Conservation (phyloP, 1,284 basidiomycete species). For the Rhizoctonia solani region DNA sequence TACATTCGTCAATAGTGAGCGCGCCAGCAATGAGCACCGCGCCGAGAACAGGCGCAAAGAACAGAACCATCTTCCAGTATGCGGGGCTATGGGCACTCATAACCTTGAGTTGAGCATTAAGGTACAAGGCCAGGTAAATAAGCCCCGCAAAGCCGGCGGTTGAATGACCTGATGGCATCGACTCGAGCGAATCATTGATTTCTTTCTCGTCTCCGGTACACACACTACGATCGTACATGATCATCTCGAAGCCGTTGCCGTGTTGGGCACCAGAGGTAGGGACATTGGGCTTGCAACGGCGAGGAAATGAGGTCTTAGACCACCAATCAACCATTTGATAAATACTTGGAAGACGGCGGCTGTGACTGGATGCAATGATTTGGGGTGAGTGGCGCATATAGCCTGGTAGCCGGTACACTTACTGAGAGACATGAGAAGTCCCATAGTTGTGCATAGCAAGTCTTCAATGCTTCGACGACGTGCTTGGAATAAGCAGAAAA, state of each 20-base stretch:
- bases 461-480: conserved; percentile 53
- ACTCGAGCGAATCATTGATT: conserved; percentile 59
- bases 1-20: conserved; percentile 61
- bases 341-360: conserved; percentile 53
- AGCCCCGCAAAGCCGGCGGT: conserved; percentile 57
- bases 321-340: conserved; percentile 60
- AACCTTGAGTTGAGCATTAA: conserved; percentile 63
- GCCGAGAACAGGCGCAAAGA: conserved; percentile 61
- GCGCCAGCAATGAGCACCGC: conserved; percentile 59
- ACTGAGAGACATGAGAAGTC: conserved; percentile 55
- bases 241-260: conserved; percentile 52
- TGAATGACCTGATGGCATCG: conserved; percentile 55
- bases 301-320: conserved; percentile 56
- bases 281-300: conserved; percentile 56
- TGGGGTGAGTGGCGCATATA: neutral
- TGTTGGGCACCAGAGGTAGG: conserved; percentile 44
- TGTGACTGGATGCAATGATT: conserved; percentile 32
- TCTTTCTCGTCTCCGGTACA: conserved; percentile 58
- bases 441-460: conserved; percentile 57
- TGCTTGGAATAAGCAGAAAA: conserved; percentile 55
- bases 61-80: conserved; percentile 64
- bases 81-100: conserved; percentile 58
- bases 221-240: conserved; percentile 56
- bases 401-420: conserved; percentile 10
- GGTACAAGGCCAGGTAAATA: conserved; percentile 58